Base-by-base conservation (phyloP, 208 protist species). In the Borovskyia barvae region DNA sequence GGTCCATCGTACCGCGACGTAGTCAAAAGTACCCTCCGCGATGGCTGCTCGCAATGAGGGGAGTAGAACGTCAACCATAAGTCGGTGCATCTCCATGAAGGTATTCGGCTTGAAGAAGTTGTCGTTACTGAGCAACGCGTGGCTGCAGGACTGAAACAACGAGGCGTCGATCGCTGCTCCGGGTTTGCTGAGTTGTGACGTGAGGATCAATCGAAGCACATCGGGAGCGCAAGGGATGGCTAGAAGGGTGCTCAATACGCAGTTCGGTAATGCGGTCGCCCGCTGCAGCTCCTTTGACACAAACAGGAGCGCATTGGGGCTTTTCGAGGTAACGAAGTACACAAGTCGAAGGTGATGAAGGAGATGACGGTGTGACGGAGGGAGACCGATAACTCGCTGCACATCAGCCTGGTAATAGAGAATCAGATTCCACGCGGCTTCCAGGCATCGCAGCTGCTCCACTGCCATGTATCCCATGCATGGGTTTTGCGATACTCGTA, bases 61-160 rank as follows among this genome's bases (percentile, higher is more conserved):
- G 37, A 82, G 32, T 22, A 90, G 42, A 2, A 72, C 53, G 19
- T 56, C 47, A 4, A 52, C 26, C 5, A 90, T 19, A 7, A 87
- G 54, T 1, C 35, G 12, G 49, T 93, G 47, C 85, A 93, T 90
- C 35, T 35, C 29, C 1, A 49, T 50, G 37, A 93, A 84, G 1
- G 61, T 54, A 15, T 37, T 14, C 25, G 66, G 36, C 15, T 48
- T 63, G 73, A 88, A 93, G 56, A 87, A 93, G 67, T 72, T 65
- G 61, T 93, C 86, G 55, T 86, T 93, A 20, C 43, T 60, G 26
- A 90, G 73, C 49, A 93, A 61, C 24, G 77, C 80, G 33, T 79
- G 66, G 17, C 78, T 15, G 25, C 69, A 52, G 12, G 62, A 48
- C 53, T 28, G 51, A 54, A 87, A 87, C 2, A 66, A 45, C 3